A percentile compares a stretch with the other conserved stretches of the same genome.
phyloP scores from a whole-genome alignment of 371 early-diverging fungal genomes.

The Basidiobolus meristosporus region DNA sequence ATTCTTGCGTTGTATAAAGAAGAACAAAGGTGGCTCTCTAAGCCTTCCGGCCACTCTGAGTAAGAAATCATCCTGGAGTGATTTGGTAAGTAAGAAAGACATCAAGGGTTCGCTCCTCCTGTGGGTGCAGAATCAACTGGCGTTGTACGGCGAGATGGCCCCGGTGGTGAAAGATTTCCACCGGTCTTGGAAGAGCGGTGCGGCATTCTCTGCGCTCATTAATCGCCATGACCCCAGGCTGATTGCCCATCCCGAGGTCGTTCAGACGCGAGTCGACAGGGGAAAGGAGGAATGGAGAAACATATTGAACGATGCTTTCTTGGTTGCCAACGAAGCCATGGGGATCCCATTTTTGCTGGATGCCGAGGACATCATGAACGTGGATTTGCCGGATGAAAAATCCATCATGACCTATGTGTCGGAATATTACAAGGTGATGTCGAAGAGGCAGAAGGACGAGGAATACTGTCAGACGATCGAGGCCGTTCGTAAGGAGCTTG shows the following conservation, averaged over 20 bases:
- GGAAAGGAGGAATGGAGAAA: conserved; percentile 12
- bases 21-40: conserved; percentile 9
- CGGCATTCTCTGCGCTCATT: conserved; percentile 35
- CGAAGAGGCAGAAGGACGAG: conserved; percentile 10
- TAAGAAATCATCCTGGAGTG: conserved; percentile 1
- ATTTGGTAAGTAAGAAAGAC: conserved; percentile 12
- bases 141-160: conserved; percentile 32
- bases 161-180: conserved; percentile 30
- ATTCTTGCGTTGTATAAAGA: no score
- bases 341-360: conserved; percentile 25
- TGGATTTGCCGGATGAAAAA: conserved; percentile 29
- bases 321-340: conserved; percentile 20
- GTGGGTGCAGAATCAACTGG: conserved; percentile 35
- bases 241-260: conserved; percentile 25
- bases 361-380: conserved; percentile 22
- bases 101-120: conserved; percentile 22
- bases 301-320: conserved; percentile 20
- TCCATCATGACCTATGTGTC: conserved; percentile 33
- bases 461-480: not conserved
- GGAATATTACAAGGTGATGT: conserved; percentile 20
- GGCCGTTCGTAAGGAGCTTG: no score
- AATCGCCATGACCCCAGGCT: conserved; percentile 30
- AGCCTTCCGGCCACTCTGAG: no score
- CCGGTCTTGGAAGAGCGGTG: conserved; percentile 42
- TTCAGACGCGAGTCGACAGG: conserved; percentile 7